These are phyloP conservation scores for Xylariaceae sp. DNA, from an alignment of 2,329 filamentous ascomycete species.

Conservation along the genomic window DNA sequence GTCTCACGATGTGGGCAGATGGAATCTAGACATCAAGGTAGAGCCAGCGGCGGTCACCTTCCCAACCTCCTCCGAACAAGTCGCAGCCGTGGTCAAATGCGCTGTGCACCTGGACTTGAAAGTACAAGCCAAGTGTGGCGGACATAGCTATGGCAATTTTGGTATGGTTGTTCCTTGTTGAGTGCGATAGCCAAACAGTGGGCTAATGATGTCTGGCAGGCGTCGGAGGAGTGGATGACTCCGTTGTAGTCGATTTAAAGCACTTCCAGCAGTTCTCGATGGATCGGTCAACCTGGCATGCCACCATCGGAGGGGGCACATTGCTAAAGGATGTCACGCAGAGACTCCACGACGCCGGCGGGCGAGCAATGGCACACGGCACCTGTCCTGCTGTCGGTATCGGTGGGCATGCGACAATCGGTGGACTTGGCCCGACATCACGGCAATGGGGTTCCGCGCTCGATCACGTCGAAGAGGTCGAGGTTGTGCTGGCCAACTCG, in stretches of 20 bases:
- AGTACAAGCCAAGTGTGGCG: constrained; percentile 60
- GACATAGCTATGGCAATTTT: constrained; percentile 48
- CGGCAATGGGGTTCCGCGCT: constrained; percentile 55
- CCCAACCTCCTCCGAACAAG: constrained; percentile 47
- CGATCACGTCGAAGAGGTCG: constrained; percentile 50
- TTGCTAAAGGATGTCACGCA: constrained; percentile 47
- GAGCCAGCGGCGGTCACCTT: constrained; percentile 54
- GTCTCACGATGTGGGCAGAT: too few relatives aligned
- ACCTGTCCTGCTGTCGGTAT: constrained; percentile 56
- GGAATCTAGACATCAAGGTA: constrained; percentile 20
- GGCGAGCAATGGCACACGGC: constrained; percentile 56
- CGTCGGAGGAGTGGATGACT: constrained; percentile 39
- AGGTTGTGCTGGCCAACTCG: constrained; percentile 56
- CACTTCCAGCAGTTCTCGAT: constrained; percentile 51
- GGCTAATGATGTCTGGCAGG: too few relatives aligned
- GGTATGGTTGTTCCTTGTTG: too few relatives aligned
- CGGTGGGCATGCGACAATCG: constrained; percentile 47
- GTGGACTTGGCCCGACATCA: constrained; percentile 54
- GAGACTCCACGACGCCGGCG: constrained; percentile 45
- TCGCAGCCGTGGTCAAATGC: constrained; percentile 55
- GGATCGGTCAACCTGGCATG: constrained; percentile 47
- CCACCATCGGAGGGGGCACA: constrained; percentile 51
- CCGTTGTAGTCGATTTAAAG: constrained; percentile 49
- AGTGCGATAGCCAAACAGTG: too few relatives aligned
- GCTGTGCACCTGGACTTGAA: constrained; percentile 44